These are phyloP conservation scores for Eleusine indica DNA, from an alignment of 176 grass and related monocot species.

Conservation along the genomic window DNA sequence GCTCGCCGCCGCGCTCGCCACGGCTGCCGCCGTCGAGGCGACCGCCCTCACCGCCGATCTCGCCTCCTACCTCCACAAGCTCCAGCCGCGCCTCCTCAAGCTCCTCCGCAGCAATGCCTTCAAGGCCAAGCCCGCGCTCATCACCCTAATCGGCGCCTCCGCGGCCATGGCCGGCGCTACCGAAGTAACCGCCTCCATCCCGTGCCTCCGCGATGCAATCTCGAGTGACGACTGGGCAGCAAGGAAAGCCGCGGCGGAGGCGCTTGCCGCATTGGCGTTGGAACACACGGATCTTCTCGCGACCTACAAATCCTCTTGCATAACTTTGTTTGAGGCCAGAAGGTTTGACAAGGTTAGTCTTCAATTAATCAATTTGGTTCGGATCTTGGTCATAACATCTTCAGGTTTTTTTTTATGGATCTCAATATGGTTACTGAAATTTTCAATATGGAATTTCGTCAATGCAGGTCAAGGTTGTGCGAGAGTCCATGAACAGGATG, in stretches of 20 bases:
- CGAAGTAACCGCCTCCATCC: slow-evolving; percentile 55
- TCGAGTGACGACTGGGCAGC: slow-evolving; percentile 84
- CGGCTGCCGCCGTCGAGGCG: slow-evolving; percentile 81
- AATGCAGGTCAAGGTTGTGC: slow-evolving; percentile 97
- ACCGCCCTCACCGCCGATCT: slow-evolving; percentile 55
- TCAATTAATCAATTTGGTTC: neutral
- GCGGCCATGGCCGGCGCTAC: slow-evolving; percentile 51
- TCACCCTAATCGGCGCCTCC: slow-evolving; percentile 73
- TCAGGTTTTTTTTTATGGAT: slow-evolving; percentile 11
- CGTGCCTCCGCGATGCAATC: slow-evolving; percentile 80
- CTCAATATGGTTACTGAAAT: neutral
- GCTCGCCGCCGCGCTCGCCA: slow-evolving; percentile 72
- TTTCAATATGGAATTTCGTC: neutral
- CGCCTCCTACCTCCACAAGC: slow-evolving; percentile 67
- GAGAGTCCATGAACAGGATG: slow-evolving; percentile 91
- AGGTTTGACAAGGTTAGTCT: slow-evolving; percentile 81
- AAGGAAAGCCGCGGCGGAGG: slow-evolving; percentile 88
- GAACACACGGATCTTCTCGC: slow-evolving; percentile 74
- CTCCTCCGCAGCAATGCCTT: slow-evolving; percentile 96
- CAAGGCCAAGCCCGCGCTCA: slow-evolving; percentile 89
- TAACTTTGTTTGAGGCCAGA: slow-evolving; percentile 81
- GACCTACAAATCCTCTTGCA: slow-evolving; percentile 70
- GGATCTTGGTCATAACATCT: neutral
- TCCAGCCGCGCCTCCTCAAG: slow-evolving; percentile 83
- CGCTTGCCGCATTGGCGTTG: slow-evolving; percentile 69